phyloP scores from a whole-genome alignment of 116 monocot genomes.

The Papilionanthe hybrid region DNA sequence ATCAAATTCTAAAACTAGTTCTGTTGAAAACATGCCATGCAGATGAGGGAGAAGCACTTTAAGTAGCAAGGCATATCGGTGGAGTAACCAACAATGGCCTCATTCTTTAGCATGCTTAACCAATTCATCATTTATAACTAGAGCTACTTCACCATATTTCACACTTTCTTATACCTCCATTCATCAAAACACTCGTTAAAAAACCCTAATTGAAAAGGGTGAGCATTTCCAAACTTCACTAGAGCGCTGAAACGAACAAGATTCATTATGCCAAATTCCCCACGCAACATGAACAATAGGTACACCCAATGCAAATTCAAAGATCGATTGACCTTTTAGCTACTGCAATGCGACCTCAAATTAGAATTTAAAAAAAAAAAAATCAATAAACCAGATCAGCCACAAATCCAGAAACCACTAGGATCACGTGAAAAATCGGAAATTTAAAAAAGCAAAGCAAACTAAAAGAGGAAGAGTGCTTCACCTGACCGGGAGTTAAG shows the following conservation, averaged over 20 bases:
- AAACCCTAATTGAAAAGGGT: not conserved
- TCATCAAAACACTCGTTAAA: not conserved
- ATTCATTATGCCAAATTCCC: slow-evolving; percentile 1
- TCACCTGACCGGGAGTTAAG: slow-evolving; percentile 12
- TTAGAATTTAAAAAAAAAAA: not conserved
- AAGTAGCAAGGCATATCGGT: not conserved
- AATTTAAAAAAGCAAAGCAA: not conserved
- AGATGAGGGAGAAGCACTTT: not conserved
- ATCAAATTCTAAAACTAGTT: not conserved
- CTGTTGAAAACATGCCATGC: not conserved
- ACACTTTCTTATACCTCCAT: not conserved
- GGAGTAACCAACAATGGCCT: not conserved
- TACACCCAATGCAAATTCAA: not conserved
- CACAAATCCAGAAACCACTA: not conserved
- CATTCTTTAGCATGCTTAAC: not conserved
- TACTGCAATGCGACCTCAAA: not conserved
- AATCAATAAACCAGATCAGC: not conserved
- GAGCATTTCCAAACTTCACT: not conserved
- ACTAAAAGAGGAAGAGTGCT: not conserved
- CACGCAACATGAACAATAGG: not conserved
- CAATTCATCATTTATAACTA: not conserved
- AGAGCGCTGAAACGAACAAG: not conserved
- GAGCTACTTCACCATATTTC: not conserved
- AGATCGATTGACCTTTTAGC: not conserved
- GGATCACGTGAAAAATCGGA: not conserved